Conservation (phyloP, 1,284 basidiomycete genomes). For the Tilletia indica region DNA sequence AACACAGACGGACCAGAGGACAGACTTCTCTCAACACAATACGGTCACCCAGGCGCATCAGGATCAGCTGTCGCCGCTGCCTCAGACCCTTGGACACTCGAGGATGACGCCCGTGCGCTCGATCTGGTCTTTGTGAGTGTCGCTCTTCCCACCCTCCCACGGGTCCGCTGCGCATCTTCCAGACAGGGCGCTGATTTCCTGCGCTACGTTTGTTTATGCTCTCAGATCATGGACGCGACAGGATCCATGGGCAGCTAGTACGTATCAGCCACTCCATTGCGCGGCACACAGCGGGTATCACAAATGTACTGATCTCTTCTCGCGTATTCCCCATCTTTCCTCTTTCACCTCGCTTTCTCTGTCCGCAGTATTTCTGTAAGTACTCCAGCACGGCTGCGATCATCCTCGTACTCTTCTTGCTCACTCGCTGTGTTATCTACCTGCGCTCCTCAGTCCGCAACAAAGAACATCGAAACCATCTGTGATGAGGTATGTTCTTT, state of each 20-base stretch:
- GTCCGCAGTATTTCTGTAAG: slow-evolving; percentile 27
- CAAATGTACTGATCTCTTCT: too few species aligned
- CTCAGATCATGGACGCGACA: slow-evolving; percentile 52
- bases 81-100: slow-evolving; percentile 20
- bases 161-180: too few species aligned
- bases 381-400: not conserved
- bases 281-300: not conserved
- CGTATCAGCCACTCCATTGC: slow-evolving; percentile 5
- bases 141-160: not conserved
- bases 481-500: slow-evolving; percentile 67
- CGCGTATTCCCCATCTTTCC: too few species aligned
- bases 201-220: too few species aligned
- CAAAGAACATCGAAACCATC: slow-evolving; percentile 95
- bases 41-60: slow-evolving; percentile 12
- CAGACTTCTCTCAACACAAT: slow-evolving; percentile 22
- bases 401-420: not conserved
- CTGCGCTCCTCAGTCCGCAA: slow-evolving; percentile 61
- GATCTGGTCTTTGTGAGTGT: slow-evolving; percentile 50
- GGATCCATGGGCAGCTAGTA: slow-evolving; percentile 55
- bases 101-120: slow-evolving; percentile 29
- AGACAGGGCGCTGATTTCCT: too few species aligned
- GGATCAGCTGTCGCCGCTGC: slow-evolving; percentile 21
- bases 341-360: not conserved
- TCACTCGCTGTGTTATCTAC: too few species aligned
- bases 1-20: slow-evolving; percentile 8